phyloP scores from a whole-genome alignment of 352 stramenopile genomes.

The Phytophthora rubi region DNA sequence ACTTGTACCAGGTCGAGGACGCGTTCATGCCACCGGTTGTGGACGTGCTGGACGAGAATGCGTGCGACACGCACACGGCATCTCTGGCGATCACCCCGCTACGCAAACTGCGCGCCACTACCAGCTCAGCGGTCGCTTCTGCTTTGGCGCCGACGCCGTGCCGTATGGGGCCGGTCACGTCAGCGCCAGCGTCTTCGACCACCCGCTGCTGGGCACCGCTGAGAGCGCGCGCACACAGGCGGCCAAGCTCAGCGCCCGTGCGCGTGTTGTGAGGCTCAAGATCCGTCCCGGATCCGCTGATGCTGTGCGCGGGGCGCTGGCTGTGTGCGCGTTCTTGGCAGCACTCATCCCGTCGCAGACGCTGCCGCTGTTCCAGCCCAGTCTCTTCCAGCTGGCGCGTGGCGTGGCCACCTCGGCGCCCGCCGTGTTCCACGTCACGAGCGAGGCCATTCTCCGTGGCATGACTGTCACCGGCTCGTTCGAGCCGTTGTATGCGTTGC shows the following conservation, averaged over 20 bases:
- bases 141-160: slow-evolving; percentile 60
- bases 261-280: slow-evolving; percentile 66
- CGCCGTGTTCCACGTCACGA: slow-evolving; percentile 71
- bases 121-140: slow-evolving; percentile 49
- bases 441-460: not conserved
- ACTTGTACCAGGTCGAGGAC: slow-evolving; percentile 43
- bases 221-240: slow-evolving; percentile 16
- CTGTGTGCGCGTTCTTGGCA: slow-evolving; percentile 51
- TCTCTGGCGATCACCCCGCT: slow-evolving; percentile 25
- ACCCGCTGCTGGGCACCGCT: slow-evolving; percentile 49
- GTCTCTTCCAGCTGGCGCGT: slow-evolving; percentile 36
- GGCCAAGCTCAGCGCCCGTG: slow-evolving; percentile 31
- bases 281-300: slow-evolving; percentile 60
- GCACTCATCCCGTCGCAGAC: slow-evolving; percentile 75
- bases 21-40: slow-evolving; percentile 17
- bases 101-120: slow-evolving; percentile 15
- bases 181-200: slow-evolving; percentile 70
- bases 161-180: slow-evolving; percentile 61
- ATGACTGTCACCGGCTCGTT: too few relatives aligned
- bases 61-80: slow-evolving; percentile 36
- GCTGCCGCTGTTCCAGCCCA: slow-evolving; percentile 78
- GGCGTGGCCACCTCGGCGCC: slow-evolving; percentile 26
- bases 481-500: too few relatives aligned
- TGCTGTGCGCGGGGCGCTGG: slow-evolving; percentile 53
- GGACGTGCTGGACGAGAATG: slow-evolving; percentile 22